Base-by-base conservation (phyloP, 139 green algal genomes). In the Yamagishiella unicocca region DNA sequence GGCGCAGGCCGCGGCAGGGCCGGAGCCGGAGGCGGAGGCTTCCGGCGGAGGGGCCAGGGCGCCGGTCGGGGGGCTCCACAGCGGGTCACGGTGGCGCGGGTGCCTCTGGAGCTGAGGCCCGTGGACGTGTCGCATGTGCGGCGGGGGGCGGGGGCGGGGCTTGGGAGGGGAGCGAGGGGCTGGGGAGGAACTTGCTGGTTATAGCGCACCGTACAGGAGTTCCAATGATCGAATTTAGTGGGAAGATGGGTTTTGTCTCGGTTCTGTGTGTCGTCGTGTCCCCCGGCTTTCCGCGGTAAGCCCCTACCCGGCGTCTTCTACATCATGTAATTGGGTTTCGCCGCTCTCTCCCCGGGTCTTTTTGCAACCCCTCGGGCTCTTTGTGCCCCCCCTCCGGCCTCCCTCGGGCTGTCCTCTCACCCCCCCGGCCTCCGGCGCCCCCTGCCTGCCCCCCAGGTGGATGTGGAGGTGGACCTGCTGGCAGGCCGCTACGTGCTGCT, bases 81-180 rank as follows among this genome's bases (percentile, higher is more conserved):
- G 12, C 77, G 37, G 0, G 24, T 70, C 1, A 38, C 77, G 8
- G 55, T 73, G 35, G 77, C 55, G 40, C 38, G 40, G 6, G 58
- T 84, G 40, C 77, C 77, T 19, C 77, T 84, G 77, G 25, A 42
- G 17, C 58, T 84, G 38, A 10, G 38, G 31, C 77, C 55, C 6
- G 37, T 84, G 77, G 77, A 84, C 40, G 55, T 84, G 35, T 84
- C 77, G 27, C 37, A 73, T 14, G 77, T 84, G 38, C 27, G 77
- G 25, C 0, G 3, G 21, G 61, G n/a, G n/a, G n/a, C n/a, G n/a
- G n/a, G n/a, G n/a, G n/a, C n/a, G n/a, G n/a, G n/a, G n/a, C n/a
- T n/a, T n/a, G n/a, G n/a, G n/a, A n/a, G n/a, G n/a, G n/a, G n/a
- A n/a, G n/a, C n/a, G n/a, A n/a, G n/a, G n/a, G n/a, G n/a, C n/a